Evolutionary conservation across 352 stramenopile genomes (phyloP), one percentile per base, ranked within the genome.

Genomic region (Phytopythium mirpurense): DNA sequence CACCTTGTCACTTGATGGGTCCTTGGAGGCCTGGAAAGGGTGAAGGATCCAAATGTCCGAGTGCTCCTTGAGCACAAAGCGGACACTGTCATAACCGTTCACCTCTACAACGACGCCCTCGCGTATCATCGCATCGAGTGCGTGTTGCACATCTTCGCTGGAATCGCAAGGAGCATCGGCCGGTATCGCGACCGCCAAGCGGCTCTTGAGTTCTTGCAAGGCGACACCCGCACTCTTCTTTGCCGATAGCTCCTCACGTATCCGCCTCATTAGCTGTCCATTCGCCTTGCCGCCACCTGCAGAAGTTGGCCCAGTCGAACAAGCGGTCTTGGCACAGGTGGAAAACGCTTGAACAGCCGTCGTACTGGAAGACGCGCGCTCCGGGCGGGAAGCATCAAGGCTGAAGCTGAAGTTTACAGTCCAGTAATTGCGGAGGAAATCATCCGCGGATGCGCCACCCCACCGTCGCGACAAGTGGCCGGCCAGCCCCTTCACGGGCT

Each of bases 351-450:
- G 66, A 35, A 74, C 65, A 19, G 26, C 31, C 24, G 67, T 68
- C 23, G 61, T 64, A 4, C 58, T 67, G 34, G 56, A 29, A 8
- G 54, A 48, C 3, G 11, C 27, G 11, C 12, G 42, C 6, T 18
- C 47, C 8, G 3, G 10, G 9, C 29, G 40, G 11, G 40, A 27
- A 9, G 59, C 62, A n/a, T 62, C 49, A 23, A 43, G 27, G 5
- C 57, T 44, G 61, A 81, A 76, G 34, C 77, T 59, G 2, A 68
- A 78, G 40, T 79, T 93, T 2, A 93, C 76, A 11, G 50, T 54
- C 82, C 82, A 93, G 48, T 83, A 88, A 16, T 88, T 78, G 18
- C 78, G 77, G 29, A 90, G 49, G 49, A 92, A 90, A 42, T 88
- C 76, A 29, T 93, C 79, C 1, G 78, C 74, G 6, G 62, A 54